Evolutionary conservation across 345 rosid species (phyloP).

Genomic region (Eucalyptus rudis): DNA sequence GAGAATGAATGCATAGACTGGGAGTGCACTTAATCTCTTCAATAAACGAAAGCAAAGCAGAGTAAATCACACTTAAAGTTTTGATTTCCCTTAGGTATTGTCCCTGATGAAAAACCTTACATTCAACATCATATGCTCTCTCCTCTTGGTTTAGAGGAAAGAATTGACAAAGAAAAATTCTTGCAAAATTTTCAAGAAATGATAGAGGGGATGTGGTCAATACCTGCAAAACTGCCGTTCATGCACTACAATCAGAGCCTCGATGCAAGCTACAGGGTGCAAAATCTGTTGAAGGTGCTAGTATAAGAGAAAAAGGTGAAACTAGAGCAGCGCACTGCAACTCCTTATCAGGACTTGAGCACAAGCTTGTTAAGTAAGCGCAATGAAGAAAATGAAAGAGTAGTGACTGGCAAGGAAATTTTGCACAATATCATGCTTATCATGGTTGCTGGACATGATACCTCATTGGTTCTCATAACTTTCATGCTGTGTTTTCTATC

Average conservation of each 20-base stretch:
- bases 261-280: conserved; percentile 13
- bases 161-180: neutral
- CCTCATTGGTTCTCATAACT: conserved; percentile 36
- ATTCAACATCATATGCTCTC: conserved; percentile 12
- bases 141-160: conserved; percentile 11
- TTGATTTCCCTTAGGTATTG: conserved; percentile 1
- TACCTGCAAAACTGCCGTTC: conserved; percentile 15
- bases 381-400: neutral
- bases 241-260: conserved; percentile 25
- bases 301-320: conserved; percentile 16
- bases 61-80: neutral
- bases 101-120: conserved; percentile 20
- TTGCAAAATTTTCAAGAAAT: neutral
- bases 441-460: conserved; percentile 55
- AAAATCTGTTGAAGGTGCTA: conserved; percentile 8
- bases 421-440: conserved; percentile 30
- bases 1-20: neutral
- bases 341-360: conserved; percentile 28
- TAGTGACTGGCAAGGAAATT: conserved; percentile 31
- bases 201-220: conserved; percentile 2
- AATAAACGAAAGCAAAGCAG: neutral
- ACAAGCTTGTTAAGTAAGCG: conserved; percentile 19
- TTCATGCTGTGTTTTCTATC: conserved; percentile 27
- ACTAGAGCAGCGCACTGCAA: conserved; percentile 11
- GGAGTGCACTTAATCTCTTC: neutral